Evolutionary conservation across 1,284 basidiomycete species (phyloP).

Genomic region (Porogramme epimiltina): DNA sequence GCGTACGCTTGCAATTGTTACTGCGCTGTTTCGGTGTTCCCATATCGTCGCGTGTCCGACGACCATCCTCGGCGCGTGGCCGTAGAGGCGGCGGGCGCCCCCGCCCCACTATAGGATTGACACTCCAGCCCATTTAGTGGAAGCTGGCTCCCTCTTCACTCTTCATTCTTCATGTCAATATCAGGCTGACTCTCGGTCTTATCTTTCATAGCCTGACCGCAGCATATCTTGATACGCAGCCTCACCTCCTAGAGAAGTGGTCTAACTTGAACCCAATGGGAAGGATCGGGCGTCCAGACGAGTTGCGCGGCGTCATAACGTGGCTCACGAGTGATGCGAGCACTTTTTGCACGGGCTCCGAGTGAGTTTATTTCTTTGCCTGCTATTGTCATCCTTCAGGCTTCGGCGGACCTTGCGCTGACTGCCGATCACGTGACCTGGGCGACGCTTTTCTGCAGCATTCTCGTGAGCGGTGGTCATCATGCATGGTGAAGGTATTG

Average conservation of each 20-base stretch:
- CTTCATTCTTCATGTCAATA: no score
- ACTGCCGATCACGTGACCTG: no score
- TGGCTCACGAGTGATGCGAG: conserved; percentile 84
- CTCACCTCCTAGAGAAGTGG: conserved; percentile 72
- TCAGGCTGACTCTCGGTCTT: neutral
- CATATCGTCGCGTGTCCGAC: no score
- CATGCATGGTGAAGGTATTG: conserved; percentile 57
- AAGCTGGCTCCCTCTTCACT: no score
- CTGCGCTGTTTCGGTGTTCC: no score
- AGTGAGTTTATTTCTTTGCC: conserved; percentile 48
- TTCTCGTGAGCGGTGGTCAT: conserved; percentile 72
- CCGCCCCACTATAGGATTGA: no score
- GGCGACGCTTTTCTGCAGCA: conserved; percentile 46
- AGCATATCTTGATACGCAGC: conserved; percentile 71
- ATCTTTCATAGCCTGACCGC: conserved; percentile 66
- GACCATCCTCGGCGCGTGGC: no score
- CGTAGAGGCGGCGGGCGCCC: no score
- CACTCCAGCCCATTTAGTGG: no score
- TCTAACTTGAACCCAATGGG: conserved; percentile 74
- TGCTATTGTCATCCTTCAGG: no score
- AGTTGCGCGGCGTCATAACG: conserved; percentile 74
- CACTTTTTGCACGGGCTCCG: conserved; percentile 74
- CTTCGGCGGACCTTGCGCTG: no score
- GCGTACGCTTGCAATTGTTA: neutral
- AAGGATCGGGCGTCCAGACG: conserved; percentile 74